phyloP scores from a whole-genome alignment of 768 basidiomycete species.

The Tylopilus sp. region DNA sequence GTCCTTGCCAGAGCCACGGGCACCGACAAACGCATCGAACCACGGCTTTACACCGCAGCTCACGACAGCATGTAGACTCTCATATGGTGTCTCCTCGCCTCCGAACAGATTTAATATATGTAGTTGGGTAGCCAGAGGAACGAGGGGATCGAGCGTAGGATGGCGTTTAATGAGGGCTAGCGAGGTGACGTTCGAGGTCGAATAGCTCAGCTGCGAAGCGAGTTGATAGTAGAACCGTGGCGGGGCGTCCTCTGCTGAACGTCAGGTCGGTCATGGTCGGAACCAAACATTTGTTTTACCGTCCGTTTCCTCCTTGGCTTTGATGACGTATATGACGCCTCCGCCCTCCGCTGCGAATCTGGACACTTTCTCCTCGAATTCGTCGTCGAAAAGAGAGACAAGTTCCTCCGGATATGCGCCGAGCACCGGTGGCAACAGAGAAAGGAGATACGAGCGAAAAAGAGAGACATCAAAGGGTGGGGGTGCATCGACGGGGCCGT shows the following conservation, averaged over 20 bases:
- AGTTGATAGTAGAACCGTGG: constrained; percentile 65
- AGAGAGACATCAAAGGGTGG: constrained; percentile 61
- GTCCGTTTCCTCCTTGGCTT: constrained; percentile 70
- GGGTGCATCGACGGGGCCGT: constrained; percentile 37
- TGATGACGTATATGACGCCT: constrained; percentile 79
- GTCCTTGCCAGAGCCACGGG: constrained; percentile 72
- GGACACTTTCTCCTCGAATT: constrained; percentile 71
- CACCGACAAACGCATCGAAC: constrained; percentile 96
- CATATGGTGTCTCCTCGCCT: constrained; percentile 88
- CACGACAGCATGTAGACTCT: constrained; percentile 91
- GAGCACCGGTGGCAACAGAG: constrained; percentile 78
- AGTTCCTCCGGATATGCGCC: constrained; percentile 67
- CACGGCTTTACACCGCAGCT: constrained; percentile 95
- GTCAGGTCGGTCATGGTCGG: constrained; percentile 6
- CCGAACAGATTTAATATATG: constrained; percentile 92
- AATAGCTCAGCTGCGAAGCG: constrained; percentile 73
- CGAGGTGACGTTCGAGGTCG: constrained; percentile 75
- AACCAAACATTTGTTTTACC: constrained; percentile 42
- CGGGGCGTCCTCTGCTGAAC: constrained; percentile 55
- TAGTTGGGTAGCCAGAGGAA: constrained; percentile 79
- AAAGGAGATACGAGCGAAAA: constrained; percentile 68
- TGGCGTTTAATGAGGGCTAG: constrained; percentile 94
- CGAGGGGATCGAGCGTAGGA: constrained; percentile 73
- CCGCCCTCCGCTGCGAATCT: constrained; percentile 75
- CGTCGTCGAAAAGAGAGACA: constrained; percentile 63